A percentile compares a stretch with the other conserved stretches of the same genome.
These are phyloP conservation scores for Globisporangium recalcitrans DNA, from an alignment of 352 stramenopile genomes.

Conservation along the genomic window DNA sequence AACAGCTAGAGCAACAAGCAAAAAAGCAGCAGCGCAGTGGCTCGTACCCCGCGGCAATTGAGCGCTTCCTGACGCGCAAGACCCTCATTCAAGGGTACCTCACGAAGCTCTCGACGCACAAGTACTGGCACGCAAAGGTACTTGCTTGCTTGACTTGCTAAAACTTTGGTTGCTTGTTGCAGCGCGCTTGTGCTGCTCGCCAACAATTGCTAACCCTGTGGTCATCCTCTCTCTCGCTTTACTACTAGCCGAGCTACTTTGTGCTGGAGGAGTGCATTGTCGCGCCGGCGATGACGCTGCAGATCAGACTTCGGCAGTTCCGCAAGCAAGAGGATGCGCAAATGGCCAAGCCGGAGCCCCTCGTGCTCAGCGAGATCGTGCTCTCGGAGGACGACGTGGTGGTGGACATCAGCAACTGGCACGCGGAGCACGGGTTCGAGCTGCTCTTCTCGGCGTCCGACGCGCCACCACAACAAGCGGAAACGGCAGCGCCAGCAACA, in stretches of 20 bases:
- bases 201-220: background rate
- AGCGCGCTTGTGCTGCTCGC: background rate
- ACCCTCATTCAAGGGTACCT: slow-evolving; percentile 49
- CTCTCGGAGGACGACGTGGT: slow-evolving; percentile 56
- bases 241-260: slow-evolving; percentile 39
- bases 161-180: background rate
- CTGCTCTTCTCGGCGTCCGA: slow-evolving; percentile 25
- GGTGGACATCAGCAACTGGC: slow-evolving; percentile 38
- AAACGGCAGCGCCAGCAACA: slow-evolving; percentile 5
- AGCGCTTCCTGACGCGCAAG: slow-evolving; percentile 5
- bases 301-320: slow-evolving; percentile 52
- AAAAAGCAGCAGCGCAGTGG: background rate
- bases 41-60: background rate
- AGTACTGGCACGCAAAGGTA: slow-evolving; percentile 58
- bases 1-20: background rate
- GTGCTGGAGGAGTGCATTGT: slow-evolving; percentile 36
- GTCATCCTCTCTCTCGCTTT: background rate
- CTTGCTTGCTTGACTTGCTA: background rate
- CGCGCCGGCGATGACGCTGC: slow-evolving; percentile 4
- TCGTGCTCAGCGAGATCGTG: slow-evolving; percentile 34
- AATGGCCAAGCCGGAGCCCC: slow-evolving; percentile 11
- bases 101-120: slow-evolving; percentile 44
- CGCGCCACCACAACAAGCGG: slow-evolving; percentile 2
- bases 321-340: slow-evolving; percentile 25
- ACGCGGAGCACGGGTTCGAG: slow-evolving; percentile 52